phyloP scores from a whole-genome alignment of 139 green algal genomes.

The Trebouxia sp. region DNA sequence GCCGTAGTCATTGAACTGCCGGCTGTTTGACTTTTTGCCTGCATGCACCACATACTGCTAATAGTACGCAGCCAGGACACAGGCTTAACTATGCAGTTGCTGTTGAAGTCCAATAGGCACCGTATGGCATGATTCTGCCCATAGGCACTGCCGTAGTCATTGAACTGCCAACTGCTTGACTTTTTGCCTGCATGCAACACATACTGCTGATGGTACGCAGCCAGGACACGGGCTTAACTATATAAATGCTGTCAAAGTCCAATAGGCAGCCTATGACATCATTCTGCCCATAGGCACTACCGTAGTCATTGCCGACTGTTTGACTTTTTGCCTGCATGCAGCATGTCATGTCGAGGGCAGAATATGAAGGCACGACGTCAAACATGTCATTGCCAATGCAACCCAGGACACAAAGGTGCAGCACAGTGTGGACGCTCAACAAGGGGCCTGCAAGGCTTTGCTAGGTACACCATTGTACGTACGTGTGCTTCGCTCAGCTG shows the following conservation, averaged over 20 bases:
- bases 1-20: conserved; percentile 75
- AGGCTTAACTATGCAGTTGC: neutral
- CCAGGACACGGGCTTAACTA: neutral
- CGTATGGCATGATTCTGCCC: conserved; percentile 66
- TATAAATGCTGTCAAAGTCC: conserved; percentile 48
- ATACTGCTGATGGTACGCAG: neutral
- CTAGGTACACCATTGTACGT: no score
- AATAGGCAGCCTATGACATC: conserved; percentile 73
- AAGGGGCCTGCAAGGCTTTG: no score
- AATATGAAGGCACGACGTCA: no score
- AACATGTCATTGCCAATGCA: no score
- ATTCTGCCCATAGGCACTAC: conserved; percentile 54
- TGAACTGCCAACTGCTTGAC: conserved; percentile 63
- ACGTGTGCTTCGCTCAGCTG: no score
- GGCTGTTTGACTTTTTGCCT: conserved; percentile 69
- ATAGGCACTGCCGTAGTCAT: conserved; percentile 71
- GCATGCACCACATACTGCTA: neutral
- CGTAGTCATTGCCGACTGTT: conserved; percentile 68
- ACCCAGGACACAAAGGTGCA: no score
- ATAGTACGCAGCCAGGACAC: neutral
- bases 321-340: conserved; percentile 62
- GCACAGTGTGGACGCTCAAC: no score
- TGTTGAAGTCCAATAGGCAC: conserved; percentile 61
- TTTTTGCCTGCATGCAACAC: conserved; percentile 57
- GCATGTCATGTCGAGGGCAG: no score